These are phyloP conservation scores for Verruconis gallopava DNA, from an alignment of 2,329 filamentous ascomycete genomes.

Conservation along the genomic window DNA sequence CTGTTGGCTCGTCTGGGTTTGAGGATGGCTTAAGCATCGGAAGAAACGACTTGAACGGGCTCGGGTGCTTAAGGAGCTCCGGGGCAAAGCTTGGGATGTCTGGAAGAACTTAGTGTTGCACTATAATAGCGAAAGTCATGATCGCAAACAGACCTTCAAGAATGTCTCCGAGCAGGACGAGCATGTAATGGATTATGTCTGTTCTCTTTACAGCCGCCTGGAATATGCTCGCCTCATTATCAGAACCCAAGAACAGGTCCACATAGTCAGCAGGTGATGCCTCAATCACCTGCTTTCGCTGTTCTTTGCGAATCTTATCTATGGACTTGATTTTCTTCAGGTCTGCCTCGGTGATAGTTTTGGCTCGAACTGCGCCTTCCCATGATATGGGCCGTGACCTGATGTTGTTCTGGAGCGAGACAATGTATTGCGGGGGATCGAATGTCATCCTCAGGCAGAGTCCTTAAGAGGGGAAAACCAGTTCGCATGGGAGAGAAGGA, in stretches of 20 bases:
- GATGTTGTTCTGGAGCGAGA: conserved; percentile 92
- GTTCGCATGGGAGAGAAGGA: too few relatives aligned
- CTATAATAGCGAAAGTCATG: neutral
- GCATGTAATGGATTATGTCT: conserved; percentile 89
- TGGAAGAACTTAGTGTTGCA: conserved; percentile 24
- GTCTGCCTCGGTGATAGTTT: conserved; percentile 87
- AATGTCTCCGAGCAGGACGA: conserved; percentile 78
- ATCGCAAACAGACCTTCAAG: conserved; percentile 54
- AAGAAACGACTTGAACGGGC: conserved; percentile 63
- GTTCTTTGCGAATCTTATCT: conserved; percentile 90
- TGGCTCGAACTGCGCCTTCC: conserved; percentile 89
- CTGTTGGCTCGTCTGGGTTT: conserved; percentile 76
- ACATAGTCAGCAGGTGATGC: conserved; percentile 68
- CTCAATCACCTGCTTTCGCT: conserved; percentile 72
- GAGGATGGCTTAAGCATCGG: conserved; percentile 73
- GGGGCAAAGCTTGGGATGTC: conserved; percentile 69
- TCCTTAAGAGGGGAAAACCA: too few relatives aligned
- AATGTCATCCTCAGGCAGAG: conserved; percentile 89
- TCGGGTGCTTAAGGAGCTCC: conserved; percentile 58
- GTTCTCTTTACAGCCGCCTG: conserved; percentile 73
- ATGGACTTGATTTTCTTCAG: conserved; percentile 92
- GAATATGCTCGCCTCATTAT: conserved; percentile 58
- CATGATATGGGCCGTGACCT: conserved; percentile 90
- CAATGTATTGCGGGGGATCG: conserved; percentile 77
- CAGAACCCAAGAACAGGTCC: conserved; percentile 58